Percentiles rank a stretch among this genome's conserved stretches.
phyloP scores from a whole-genome alignment of 2,329 filamentous ascomycete species.

The Xylariomycetidae sp. region DNA sequence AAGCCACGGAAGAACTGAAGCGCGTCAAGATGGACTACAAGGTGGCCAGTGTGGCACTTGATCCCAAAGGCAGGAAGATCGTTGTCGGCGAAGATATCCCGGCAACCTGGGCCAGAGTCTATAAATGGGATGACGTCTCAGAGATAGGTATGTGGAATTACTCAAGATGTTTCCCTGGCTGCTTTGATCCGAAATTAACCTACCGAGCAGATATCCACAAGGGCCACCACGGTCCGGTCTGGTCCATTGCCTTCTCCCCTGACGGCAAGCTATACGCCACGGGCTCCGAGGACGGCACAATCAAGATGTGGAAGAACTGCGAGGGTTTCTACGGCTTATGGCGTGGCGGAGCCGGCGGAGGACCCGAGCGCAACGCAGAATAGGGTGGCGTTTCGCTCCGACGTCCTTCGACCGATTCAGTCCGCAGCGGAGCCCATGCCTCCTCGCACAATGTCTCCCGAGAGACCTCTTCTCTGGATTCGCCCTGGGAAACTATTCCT shows the following conservation, averaged over 20 bases:
- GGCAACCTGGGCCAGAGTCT: constrained; percentile 95
- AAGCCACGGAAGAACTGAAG: constrained; percentile 71
- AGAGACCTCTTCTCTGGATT: constrained; percentile 8
- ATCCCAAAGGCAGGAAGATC: constrained; percentile 74
- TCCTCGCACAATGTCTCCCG: constrained; percentile 5
- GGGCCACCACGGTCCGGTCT: constrained; percentile 94
- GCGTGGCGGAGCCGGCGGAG: constrained; percentile 42
- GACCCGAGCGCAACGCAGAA: constrained; percentile 29
- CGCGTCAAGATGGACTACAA: constrained; percentile 75
- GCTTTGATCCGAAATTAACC: constrained; percentile 12
- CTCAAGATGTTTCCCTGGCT: background rate
- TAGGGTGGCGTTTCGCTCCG: constrained; percentile 26
- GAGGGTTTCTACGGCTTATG: constrained; percentile 62
- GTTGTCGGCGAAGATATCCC: constrained; percentile 82
- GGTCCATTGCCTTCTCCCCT: constrained; percentile 91
- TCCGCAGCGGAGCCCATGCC: constrained; percentile 3
- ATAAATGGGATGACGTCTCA: constrained; percentile 77
- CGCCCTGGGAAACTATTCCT: constrained; percentile 10
- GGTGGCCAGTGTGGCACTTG: constrained; percentile 84
- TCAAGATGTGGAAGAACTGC: constrained; percentile 82
- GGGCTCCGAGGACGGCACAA: constrained; percentile 93
- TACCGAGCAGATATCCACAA: constrained; percentile 72
- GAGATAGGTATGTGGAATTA: constrained; percentile 68
- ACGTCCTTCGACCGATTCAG: constrained; percentile 10
- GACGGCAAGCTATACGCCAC: constrained; percentile 96